Evolutionary conservation across 352 stramenopile species (phyloP).

Genomic region (Phytophthora idaei): DNA sequence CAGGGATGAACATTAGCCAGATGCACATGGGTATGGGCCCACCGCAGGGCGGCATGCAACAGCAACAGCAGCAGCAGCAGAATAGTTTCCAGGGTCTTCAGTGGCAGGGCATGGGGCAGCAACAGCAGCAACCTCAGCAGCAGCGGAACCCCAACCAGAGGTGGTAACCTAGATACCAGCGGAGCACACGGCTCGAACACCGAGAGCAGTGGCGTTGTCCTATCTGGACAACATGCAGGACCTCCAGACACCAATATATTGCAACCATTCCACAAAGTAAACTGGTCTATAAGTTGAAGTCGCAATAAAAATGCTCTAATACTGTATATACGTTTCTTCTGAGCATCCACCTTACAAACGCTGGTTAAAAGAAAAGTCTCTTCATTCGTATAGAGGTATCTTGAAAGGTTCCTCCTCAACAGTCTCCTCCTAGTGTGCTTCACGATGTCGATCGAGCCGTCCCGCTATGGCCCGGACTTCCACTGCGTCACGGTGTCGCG

Average conservation of each 20-base stretch:
- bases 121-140: slow-evolving; percentile 56
- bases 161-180: slow-evolving; percentile 27
- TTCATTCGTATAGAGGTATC: slow-evolving; percentile 21
- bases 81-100: slow-evolving; percentile 88
- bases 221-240: not conserved
- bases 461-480: slow-evolving; percentile 78
- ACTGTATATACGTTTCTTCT: slow-evolving; percentile 6
- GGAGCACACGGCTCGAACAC: slow-evolving; percentile 6
- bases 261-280: not conserved
- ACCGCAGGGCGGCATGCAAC: slow-evolving; percentile 47
- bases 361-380: slow-evolving; percentile 1
- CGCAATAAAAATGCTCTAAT: slow-evolving; percentile 3
- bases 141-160: slow-evolving; percentile 66
- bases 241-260: slow-evolving; percentile 22
- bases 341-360: not conserved
- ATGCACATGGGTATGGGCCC: slow-evolving; percentile 82
- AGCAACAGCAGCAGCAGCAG: slow-evolving; percentile 46
- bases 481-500: slow-evolving; percentile 84
- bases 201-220: slow-evolving; percentile 6
- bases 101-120: slow-evolving; percentile 82
- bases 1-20: slow-evolving; percentile 83
- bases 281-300: not conserved
- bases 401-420: slow-evolving; percentile 37
- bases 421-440: slow-evolving; percentile 28
- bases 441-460: slow-evolving; percentile 71